A percentile compares a stretch with the other conserved stretches of the same genome.
phyloP scores from a whole-genome alignment of 495 filamentous ascomycete species.

The Neurospora sp. region DNA sequence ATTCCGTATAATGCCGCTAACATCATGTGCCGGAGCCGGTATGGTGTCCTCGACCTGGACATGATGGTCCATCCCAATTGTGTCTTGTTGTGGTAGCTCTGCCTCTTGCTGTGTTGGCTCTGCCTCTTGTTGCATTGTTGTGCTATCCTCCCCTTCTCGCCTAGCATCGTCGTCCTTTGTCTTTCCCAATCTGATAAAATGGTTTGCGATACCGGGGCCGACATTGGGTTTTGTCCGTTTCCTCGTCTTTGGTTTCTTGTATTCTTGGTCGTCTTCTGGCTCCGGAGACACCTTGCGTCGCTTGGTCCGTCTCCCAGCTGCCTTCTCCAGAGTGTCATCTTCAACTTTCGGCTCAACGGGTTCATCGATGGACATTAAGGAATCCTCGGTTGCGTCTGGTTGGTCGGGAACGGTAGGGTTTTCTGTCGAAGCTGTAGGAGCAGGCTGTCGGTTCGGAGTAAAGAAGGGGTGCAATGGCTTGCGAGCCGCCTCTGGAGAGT shows the following conservation, averaged over 20 bases:
- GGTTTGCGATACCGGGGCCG: slow-evolving; percentile 11
- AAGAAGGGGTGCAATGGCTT: slow-evolving; percentile 25
- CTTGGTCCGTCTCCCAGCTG: slow-evolving; percentile 37
- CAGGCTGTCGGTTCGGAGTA: slow-evolving; percentile 7
- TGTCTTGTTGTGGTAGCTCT: neutral
- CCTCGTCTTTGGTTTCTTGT: slow-evolving; percentile 6
- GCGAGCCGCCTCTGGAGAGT: slow-evolving; percentile 2
- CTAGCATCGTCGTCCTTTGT: neutral
- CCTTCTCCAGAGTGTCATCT: slow-evolving; percentile 7
- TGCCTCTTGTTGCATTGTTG: neutral
- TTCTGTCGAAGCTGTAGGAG: neutral
- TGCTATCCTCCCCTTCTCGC: neutral
- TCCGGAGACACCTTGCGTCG: slow-evolving; percentile 35
- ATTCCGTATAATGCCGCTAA: neutral
- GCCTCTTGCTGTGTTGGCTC: neutral
- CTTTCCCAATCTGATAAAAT: slow-evolving; percentile 6
- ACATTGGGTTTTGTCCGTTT: slow-evolving; percentile 7
- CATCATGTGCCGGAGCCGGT: neutral
- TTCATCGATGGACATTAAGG: neutral
- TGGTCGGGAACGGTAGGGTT: neutral
- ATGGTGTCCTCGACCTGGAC: neutral
- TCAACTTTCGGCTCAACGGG: neutral
- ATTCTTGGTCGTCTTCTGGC: slow-evolving; percentile 1
- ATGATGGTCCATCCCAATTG: neutral
- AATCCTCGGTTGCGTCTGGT: neutral